Base-by-base conservation (phyloP, 768 basidiomycete genomes). In the Piloderma croceum region DNA sequence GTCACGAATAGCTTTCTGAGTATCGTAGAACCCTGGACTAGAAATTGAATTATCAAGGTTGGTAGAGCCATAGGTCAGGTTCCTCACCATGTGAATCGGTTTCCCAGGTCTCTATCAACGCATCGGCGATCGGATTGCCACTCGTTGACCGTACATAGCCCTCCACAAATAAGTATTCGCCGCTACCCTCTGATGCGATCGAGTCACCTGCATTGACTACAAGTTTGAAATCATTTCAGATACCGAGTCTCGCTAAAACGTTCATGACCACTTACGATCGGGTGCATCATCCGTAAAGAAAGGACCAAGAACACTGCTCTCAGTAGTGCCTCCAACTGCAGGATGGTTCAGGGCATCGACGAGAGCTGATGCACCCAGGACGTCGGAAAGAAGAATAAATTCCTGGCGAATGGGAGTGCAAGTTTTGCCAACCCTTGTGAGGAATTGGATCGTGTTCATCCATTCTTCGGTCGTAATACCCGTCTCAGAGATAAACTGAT, bases 101-200 rank as follows among this genome's bases (percentile, higher is more conserved):
- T 58, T 88, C 84, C 85, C 84, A 89, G n/a, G 85, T 89, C 38
- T 89, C 83, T 44, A 90, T 83, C 33, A 71, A 51, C 0, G 83
- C 85, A 37, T 67, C 67, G 5, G 78, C 58, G 38, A 91, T 71
- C 3, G 81, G 80, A n/a, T 69, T 63, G 17, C 87, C 86, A 24
- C 73, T 62, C 1, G 76, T 79, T 12, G 56, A 57, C 22, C 77
- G 52, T 2, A 91, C 71, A 3, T 70, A 71, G 1, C 90, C 89
- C 53, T 87, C 74, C 37, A 91, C 82, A 48, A 73, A 89, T 74
- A 92, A 67, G 56, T 89, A 85, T 7, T 88, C 76, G 17, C 89
- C 90, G 60, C 87, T 90, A 42, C 83, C 89, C 58, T 90, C 88
- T 0, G 87, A 87, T 6, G 90, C 87, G 38, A 91, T 92, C 7